Base-by-base conservation (phyloP, 306 rosid species). In the Vigna radiata region DNA sequence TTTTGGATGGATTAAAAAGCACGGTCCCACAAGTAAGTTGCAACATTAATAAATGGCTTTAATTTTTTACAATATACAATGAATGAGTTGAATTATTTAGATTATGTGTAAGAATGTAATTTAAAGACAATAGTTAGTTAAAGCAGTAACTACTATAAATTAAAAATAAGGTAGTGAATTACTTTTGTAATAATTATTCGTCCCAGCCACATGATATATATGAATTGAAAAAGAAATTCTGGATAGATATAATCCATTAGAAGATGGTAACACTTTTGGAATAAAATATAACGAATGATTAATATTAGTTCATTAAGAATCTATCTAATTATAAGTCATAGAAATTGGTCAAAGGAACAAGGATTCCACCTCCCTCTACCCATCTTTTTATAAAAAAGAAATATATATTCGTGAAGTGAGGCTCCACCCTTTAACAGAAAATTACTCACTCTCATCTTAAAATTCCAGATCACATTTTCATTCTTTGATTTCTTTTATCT, bases 261-360 rank as follows among this genome's bases (percentile, higher is more conserved):
- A 36, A 36, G 25, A 65, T 53, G 1, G 46, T 16, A 77, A 66
- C 46, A 66, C 10, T 47, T 61, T 25, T n/a, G 27, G 54, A 61
- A 37, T 13, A 50, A 71, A 60, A 49, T 39, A 61, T 9, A 48
- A 61, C 37, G 77, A 78, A 63, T 60, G 82, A 70, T 61, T 60
- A 60, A 60, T 49, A 59, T 49, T 36, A 70, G 65, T 50, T 79
- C 49, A 62, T 39, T 50, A 72, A 71, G 83, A 79, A 79, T 79
- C 67, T 71, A 19, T 39, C 6, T 31, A 62, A 44, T 17, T 13
- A 64, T 47, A 36, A 79, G 41, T 64, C 52, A 36, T 25, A 41
- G 19, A 73, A 39, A 65, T 19, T 44, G 17, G 75, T 65, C 75
- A 65, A 80, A 79, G 18, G 54, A 73, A 67, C 17, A 8, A 43